Evolutionary conservation across 192 early-diverging fungal genomes (phyloP).

Genomic region (Linnemannia schmuckeri): DNA sequence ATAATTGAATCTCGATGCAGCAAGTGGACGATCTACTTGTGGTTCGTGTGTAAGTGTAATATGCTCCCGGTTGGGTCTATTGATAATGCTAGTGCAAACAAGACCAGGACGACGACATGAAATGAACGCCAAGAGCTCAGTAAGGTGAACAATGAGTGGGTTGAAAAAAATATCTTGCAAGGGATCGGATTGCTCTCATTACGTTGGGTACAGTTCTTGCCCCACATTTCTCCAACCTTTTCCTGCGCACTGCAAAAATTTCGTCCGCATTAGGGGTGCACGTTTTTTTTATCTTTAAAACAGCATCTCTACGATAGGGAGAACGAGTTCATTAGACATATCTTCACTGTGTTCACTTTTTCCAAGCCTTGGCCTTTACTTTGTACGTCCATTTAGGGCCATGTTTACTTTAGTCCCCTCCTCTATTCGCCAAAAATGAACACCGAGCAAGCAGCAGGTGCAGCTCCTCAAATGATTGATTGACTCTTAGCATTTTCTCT

Average conservation of each 20-base stretch:
- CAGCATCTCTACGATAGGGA: no score
- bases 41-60: background rate
- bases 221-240: background rate
- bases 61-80: background rate
- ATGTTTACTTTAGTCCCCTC: background rate
- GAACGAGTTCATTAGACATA: no score
- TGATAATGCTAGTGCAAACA: background rate
- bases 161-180: background rate
- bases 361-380: background rate
- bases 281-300: background rate
- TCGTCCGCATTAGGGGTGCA: background rate
- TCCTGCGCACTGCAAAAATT: background rate
- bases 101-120: background rate
- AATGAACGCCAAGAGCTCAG: conserved; percentile 7
- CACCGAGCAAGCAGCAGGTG: background rate
- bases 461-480: background rate
- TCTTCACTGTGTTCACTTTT: background rate
- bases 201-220: background rate
- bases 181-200: background rate
- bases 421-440: background rate
- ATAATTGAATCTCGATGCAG: background rate
- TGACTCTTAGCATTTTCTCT: background rate
- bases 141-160: background rate
- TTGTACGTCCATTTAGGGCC: background rate
- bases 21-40: background rate